Base-by-base conservation (phyloP, 768 basidiomycete species). In the Pisolithus orientalis region DNA sequence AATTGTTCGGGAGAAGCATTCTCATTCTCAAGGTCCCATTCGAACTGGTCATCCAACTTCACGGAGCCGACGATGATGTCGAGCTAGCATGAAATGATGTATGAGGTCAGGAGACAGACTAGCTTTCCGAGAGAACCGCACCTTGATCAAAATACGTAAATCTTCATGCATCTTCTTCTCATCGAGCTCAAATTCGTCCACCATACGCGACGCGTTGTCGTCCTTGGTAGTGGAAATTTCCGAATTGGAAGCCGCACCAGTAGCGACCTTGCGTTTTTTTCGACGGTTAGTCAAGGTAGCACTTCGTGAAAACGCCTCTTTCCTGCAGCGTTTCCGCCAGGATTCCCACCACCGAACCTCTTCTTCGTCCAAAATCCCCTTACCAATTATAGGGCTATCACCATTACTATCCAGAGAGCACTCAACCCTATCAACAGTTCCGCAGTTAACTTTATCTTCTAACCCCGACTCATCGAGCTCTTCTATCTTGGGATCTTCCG, bases 1-100 rank as follows among this genome's bases (percentile, higher is more conserved):
- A 98, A 98, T 25, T 87, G 84, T 69, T 99, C 96, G 0, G 95
- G 94, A 0, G 86, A 87, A 3, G 90, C 86, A 44, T 78, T 75
- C 21, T 74, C 70, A 51, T 88, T 92, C 59, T 86, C 86, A 37
- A 97, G 69, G 66, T 99, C 95, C 96, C 96, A 99, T 65, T 98
- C 96, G 62, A 98, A 95, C 62, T 94, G 89, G 69, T 99, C 96
- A 51, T 92, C 89, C 24, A 99, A 79, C 67, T 94, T 94, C 73
- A 94, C 82, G 6, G 86, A 83, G 24, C 92, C 95, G 51, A 94
- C 86, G 50, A 93, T 90, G 69, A 98, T 92, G 69, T 98, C 95
- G 56, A 99, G 80, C 94, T 97, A 52, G 38, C 10, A 31, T 6
- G 13, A 47, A 54, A 51, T 39, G 40, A 43, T 40, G 1, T 49